These are phyloP conservation scores for Athelia psychrophila DNA, from an alignment of 1,284 basidiomycete species.

Conservation along the genomic window DNA sequence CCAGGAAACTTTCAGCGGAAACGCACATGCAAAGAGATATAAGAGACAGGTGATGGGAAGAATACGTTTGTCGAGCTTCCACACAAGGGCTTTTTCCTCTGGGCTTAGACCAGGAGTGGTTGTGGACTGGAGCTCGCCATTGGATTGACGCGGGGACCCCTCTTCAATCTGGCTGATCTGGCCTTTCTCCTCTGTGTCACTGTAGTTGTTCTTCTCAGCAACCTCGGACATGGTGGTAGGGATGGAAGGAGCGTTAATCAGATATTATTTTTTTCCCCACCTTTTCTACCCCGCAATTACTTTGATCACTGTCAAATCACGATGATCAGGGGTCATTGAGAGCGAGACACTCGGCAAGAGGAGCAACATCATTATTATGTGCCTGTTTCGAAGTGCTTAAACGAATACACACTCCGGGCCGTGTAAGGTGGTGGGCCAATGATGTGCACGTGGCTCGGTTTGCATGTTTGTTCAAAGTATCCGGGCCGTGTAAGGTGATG, in stretches of 20 bases:
- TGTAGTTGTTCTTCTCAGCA: background rate
- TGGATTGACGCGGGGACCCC: background rate
- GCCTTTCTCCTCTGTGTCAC: background rate
- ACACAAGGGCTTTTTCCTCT: constrained; percentile 57
- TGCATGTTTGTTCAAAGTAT: no score
- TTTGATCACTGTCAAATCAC: no score
- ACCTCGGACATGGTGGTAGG: background rate
- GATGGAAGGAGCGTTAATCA: background rate
- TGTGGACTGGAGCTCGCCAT: background rate
- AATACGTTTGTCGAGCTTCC: constrained; percentile 66
- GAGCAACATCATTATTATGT: no score
- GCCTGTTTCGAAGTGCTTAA: no score
- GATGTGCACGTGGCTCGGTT: no score
- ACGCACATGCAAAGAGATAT: constrained; percentile 74
- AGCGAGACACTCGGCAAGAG: no score
- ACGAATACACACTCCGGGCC: no score
- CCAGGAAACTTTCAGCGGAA: background rate
- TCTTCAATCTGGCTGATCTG: background rate
- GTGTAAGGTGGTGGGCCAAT: no score
- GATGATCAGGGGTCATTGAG: no score
- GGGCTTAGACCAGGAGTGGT: background rate
- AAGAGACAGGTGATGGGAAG: constrained; percentile 69
- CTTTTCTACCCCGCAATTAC: no score
- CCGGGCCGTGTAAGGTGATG: no score
- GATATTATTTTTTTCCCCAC: no score